Base-by-base conservation (phyloP, 2,329 filamentous ascomycete genomes). In the Phialophora expanda region DNA sequence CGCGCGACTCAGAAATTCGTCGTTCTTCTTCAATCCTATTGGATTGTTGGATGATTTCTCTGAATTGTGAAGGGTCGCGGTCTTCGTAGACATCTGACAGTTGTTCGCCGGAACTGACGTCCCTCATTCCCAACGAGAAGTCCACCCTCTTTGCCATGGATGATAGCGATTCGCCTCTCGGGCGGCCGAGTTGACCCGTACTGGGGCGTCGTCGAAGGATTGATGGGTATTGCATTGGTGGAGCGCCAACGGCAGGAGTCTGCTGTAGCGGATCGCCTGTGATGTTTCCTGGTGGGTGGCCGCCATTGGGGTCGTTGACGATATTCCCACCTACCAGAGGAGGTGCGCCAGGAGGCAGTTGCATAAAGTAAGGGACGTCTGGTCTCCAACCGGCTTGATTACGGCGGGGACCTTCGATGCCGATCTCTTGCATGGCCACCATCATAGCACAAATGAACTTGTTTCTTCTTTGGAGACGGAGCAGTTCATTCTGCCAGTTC, bases 401-500 rank as follows among this genome's bases (percentile, higher is more conserved):
- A 81, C 89, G 87, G 73, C 88, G 86, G 51, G 93, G 92, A 62
- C 91, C 91, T 82, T 96, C 90, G 76, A 96, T 95, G 65, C 92
- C 92, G 59, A 94, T 84, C 62, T 92, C 87, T 67, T 90, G 86
- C 82, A 97, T 93, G 62, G 91, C 87, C 44, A 90, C 83, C 90
- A 97, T 96, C 74, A 98, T 82, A 68, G 95, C 92, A 69, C 90
- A 93, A 70, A 96, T 93, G 78, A 98, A 97, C 76, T 93, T 95
- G 83, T 97, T 97, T 73, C 95, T 91, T 20, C 94, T 87, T 72
- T 90, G 91, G 2, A 98, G 85, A 80, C 94, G 93, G 26, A 97
- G 84, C 53, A 96, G 83, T 76, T 98, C 94, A 75, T 97, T 97
- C 76, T 98, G 94, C 86, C 91, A 97, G 77, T 94, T 97, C 66